phyloP scores from a whole-genome alignment of 495 filamentous ascomycete genomes.

The Elaphomyces granulatus region DNA sequence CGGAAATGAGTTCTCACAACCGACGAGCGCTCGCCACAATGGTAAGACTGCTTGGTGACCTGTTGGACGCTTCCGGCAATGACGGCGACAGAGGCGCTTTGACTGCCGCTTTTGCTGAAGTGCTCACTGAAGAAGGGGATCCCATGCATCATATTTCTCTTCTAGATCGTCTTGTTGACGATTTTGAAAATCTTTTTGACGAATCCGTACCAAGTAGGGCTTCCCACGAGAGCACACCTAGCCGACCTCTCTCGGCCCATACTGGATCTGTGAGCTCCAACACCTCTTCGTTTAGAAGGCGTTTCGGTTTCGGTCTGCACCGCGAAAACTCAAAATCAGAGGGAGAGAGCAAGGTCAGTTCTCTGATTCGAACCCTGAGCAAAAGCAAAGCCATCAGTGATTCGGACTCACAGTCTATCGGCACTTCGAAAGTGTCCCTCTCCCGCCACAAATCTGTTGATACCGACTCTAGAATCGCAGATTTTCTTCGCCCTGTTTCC shows the following conservation, averaged over 20 bases:
- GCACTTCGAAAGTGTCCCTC: slow-evolving; percentile 48
- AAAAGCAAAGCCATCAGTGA: slow-evolving; percentile 54
- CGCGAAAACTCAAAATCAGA: slow-evolving; percentile 57
- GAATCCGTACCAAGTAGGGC: slow-evolving; percentile 40
- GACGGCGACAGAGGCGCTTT: slow-evolving; percentile 85
- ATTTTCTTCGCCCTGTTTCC: slow-evolving; percentile 46
- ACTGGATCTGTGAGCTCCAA: slow-evolving; percentile 51
- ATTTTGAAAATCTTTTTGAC: slow-evolving; percentile 77
- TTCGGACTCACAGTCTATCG: slow-evolving; percentile 19
- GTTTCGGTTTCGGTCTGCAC: slow-evolving; percentile 64
- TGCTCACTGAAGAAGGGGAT: slow-evolving; percentile 62
- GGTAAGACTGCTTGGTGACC: slow-evolving; percentile 71
- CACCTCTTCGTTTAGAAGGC: slow-evolving; percentile 69
- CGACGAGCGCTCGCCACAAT: slow-evolving; percentile 73
- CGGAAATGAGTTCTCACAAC: slow-evolving; percentile 82
- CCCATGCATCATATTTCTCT: slow-evolving; percentile 79
- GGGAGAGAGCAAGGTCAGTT: slow-evolving; percentile 52
- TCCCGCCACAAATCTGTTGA: slow-evolving; percentile 75
- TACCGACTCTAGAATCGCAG: slow-evolving; percentile 37
- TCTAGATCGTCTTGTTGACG: slow-evolving; percentile 82
- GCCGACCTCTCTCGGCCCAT: slow-evolving; percentile 31
- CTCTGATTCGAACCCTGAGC: slow-evolving; percentile 78
- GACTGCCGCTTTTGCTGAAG: slow-evolving; percentile 80
- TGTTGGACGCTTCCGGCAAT: slow-evolving; percentile 87
- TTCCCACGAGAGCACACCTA: slow-evolving; percentile 34